Evolutionary conservation across 805 yeast genomes (phyloP).

Genomic region (Debaryomyces tyrocola): DNA sequence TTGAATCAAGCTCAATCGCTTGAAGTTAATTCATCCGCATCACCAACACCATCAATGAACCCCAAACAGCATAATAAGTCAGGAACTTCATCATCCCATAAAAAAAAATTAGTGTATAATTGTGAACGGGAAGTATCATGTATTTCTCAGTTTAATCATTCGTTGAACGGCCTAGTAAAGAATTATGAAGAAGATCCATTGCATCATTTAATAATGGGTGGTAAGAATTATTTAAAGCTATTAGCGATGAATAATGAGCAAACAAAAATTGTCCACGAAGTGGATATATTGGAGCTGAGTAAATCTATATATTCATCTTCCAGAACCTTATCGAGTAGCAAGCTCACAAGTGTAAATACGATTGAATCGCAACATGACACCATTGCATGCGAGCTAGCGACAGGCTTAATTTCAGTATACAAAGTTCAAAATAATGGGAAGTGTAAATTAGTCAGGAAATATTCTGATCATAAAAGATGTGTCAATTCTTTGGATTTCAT

Average conservation of each 20-base stretch:
- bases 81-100: background rate
- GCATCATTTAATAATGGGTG: slow-evolving; percentile 41
- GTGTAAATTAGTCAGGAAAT: slow-evolving; percentile 24
- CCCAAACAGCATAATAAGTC: slow-evolving; percentile 3
- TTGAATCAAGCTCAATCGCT: slow-evolving; percentile 12
- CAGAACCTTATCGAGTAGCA: slow-evolving; percentile 15
- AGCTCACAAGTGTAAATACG: slow-evolving; percentile 39
- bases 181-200: slow-evolving; percentile 10
- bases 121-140: slow-evolving; percentile 27
- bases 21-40: slow-evolving; percentile 7
- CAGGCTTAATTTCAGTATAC: slow-evolving; percentile 34
- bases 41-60: slow-evolving; percentile 15
- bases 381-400: slow-evolving; percentile 42
- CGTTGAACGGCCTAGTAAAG: slow-evolving; percentile 5
- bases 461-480: slow-evolving; percentile 42
- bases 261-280: slow-evolving; percentile 30
- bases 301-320: slow-evolving; percentile 11
- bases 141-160: slow-evolving; percentile 20
- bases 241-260: slow-evolving; percentile 33
- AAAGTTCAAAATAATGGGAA: slow-evolving; percentile 33
- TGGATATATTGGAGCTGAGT: slow-evolving; percentile 29
- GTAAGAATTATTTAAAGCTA: slow-evolving; percentile 39
- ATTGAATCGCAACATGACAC: slow-evolving; percentile 30
- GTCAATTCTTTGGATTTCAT: slow-evolving; percentile 43
- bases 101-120: slow-evolving; percentile 18